Percentiles rank a stretch among this genome's conserved stretches.
Evolutionary conservation across 176 grass and related monocot species (phyloP).

Genomic region (Oryza brachyantha): DNA sequence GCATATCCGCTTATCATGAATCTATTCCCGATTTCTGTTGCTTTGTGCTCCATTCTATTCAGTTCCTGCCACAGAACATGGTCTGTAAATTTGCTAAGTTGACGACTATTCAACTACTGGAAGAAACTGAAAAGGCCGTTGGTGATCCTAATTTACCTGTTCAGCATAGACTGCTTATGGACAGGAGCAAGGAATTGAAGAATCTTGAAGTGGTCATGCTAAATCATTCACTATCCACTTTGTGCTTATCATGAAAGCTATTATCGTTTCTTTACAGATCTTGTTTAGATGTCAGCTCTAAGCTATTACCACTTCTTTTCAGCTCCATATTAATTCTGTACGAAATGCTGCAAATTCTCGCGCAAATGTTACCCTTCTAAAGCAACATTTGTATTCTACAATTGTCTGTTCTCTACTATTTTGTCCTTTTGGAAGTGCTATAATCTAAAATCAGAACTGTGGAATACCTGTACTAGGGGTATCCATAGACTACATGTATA

Average conservation of each 20-base stretch:
- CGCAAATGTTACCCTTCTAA: too few relatives aligned
- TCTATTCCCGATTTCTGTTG: slow-evolving; percentile 14
- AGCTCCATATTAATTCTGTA: too few relatives aligned
- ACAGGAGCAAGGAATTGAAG: slow-evolving; percentile 64
- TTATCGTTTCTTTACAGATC: slow-evolving; percentile 12
- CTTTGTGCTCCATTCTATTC: slow-evolving; percentile 22
- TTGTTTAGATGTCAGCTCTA: neutral
- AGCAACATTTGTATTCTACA: too few relatives aligned
- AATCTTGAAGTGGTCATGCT: slow-evolving; percentile 69
- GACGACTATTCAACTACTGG: slow-evolving; percentile 75
- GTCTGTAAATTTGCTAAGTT: slow-evolving; percentile 92
- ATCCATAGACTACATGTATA: too few relatives aligned
- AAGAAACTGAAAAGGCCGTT: slow-evolving; percentile 96
- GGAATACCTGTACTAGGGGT: too few relatives aligned
- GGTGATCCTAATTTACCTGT: slow-evolving; percentile 77
- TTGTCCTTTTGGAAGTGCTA: too few relatives aligned
- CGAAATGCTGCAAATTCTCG: too few relatives aligned
- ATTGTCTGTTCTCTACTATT: too few relatives aligned
- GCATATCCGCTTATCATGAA: neutral
- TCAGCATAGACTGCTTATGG: slow-evolving; percentile 66
- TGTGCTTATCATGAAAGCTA: slow-evolving; percentile 9
- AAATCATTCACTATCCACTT: neutral
- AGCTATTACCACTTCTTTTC: too few relatives aligned
- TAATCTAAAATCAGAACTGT: too few relatives aligned
- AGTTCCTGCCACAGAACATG: slow-evolving; percentile 91